A percentile compares a stretch with the other conserved stretches of the same genome.
Conservation (phyloP, 805 yeast species). For the Candida hungchunana region DNA sequence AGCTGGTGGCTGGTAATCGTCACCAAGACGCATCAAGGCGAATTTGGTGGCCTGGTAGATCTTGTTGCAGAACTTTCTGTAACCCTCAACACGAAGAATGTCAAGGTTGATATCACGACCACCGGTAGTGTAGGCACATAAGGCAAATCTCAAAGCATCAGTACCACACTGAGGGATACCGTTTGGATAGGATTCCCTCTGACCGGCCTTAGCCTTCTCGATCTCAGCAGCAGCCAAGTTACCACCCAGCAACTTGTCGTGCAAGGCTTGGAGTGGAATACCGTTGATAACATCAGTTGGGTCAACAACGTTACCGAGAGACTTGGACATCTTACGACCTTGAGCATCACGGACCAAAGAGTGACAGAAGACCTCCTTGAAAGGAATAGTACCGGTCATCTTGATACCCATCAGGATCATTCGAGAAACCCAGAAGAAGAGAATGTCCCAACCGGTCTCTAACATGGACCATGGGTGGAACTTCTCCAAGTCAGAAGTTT, state of each 20-base stretch:
- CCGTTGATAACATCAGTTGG: conserved; percentile 93
- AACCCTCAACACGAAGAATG: conserved; percentile 95
- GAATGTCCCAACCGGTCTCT: conserved; percentile 99
- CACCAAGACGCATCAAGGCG: conserved; percentile 88
- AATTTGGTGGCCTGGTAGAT: conserved; percentile 98
- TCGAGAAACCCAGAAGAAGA: conserved; percentile 98
- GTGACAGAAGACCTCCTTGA: conserved; percentile 96
- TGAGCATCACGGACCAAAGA: conserved; percentile 98
- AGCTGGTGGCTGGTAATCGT: conserved; percentile 79
- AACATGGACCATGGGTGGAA: conserved; percentile 91
- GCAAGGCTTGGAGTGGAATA: conserved; percentile 73
- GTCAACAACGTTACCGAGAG: conserved; percentile 94
- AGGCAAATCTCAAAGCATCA: conserved; percentile 95
- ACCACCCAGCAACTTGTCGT: conserved; percentile 71
- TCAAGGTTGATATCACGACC: conserved; percentile 97
- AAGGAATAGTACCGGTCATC: conserved; percentile 87
- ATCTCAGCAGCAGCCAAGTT: conserved; percentile 88
- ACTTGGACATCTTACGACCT: conserved; percentile 98
- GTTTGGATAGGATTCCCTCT: conserved; percentile 82
- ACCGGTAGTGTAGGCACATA: conserved; percentile 98
- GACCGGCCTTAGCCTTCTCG: conserved; percentile 84
- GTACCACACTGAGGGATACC: conserved; percentile 99
- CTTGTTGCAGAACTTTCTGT: conserved; percentile 99
- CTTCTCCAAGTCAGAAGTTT: conserved; percentile 64
- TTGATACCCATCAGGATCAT: conserved; percentile 91